phyloP scores from a whole-genome alignment of 768 basidiomycete species.

The Phlegmacium glaucopus region DNA sequence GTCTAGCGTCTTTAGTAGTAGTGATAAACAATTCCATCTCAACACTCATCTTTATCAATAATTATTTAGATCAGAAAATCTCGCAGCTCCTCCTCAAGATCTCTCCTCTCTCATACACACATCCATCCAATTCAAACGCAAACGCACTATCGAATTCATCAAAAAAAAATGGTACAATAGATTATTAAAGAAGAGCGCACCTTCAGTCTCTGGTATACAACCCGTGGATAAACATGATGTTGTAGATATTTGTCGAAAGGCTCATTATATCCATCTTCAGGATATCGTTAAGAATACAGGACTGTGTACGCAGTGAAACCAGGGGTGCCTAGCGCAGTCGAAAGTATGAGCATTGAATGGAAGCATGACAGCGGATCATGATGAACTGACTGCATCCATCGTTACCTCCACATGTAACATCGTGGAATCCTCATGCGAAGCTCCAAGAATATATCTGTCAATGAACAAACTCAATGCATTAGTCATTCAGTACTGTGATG shows the following conservation, averaged over 20 bases:
- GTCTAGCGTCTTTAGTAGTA: conserved; percentile 51
- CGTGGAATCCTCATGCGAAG: conserved; percentile 35
- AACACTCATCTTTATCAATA: not conserved
- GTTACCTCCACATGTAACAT: conserved; percentile 38
- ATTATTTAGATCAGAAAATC: conserved; percentile 40
- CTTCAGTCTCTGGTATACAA: conserved; percentile 36
- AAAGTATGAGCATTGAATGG: not conserved
- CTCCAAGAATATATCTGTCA: conserved; percentile 31
- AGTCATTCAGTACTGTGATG: not conserved
- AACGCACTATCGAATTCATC: conserved; percentile 17
- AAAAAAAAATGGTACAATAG: conserved; percentile 28
- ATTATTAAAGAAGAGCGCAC: conserved; percentile 25
- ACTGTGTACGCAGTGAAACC: conserved; percentile 33
- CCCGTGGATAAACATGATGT: conserved; percentile 31
- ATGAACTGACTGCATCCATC: conserved; percentile 32
- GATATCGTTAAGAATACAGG: conserved; percentile 23
- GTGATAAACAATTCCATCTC: too few relatives aligned
- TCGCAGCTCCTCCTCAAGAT: conserved; percentile 38
- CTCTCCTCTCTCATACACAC: conserved; percentile 29
- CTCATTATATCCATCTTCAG: conserved; percentile 36
- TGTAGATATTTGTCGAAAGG: conserved; percentile 27
- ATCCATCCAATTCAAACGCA: conserved; percentile 14
- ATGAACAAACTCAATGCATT: not conserved
- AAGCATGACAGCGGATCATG: not conserved
- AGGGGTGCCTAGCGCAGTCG: conserved; percentile 18